Conservation (phyloP, 2,329 filamentous ascomycete species). For the Beauveria rudraprayagi region DNA sequence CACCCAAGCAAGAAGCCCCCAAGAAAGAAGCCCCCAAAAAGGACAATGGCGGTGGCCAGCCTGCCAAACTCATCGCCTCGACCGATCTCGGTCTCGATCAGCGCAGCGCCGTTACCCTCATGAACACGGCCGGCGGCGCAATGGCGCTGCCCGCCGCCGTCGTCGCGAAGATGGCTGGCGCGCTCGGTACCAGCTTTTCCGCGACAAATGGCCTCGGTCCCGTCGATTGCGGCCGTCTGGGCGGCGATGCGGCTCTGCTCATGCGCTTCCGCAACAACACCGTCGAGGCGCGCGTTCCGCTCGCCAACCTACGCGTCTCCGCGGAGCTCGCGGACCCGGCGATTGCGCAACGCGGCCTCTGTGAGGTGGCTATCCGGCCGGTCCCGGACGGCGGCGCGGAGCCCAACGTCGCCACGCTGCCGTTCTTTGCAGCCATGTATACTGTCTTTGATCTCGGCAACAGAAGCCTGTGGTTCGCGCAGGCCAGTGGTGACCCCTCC, state of each 20-base stretch:
- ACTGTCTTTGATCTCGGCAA: slow-evolving; percentile 2
- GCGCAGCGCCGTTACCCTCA: not conserved
- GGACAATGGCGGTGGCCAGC: not conserved
- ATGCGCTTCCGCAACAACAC: not conserved
- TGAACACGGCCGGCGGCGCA: not conserved
- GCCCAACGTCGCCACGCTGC: not conserved
- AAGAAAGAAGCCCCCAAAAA: no score
- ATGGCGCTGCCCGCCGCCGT: not conserved
- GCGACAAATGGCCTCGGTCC: not conserved
- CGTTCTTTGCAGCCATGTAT: not conserved
- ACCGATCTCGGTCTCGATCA: not conserved
- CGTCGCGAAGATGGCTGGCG: not conserved
- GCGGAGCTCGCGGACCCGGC: not conserved
- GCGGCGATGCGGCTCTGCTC: not conserved
- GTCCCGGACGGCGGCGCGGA: not conserved
- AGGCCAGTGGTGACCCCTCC: not conserved
- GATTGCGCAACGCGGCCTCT: not conserved
- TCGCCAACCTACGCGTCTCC: not conserved
- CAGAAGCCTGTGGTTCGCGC: not conserved
- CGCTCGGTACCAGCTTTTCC: slow-evolving; percentile 1
- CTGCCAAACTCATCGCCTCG: not conserved
- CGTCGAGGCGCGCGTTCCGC: not conserved
- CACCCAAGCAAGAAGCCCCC: no score
- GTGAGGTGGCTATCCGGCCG: not conserved
- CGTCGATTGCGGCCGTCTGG: not conserved